These are phyloP conservation scores for Sugiyamaella paludigena DNA, from an alignment of 1,139 yeast species.

Conservation along the genomic window DNA sequence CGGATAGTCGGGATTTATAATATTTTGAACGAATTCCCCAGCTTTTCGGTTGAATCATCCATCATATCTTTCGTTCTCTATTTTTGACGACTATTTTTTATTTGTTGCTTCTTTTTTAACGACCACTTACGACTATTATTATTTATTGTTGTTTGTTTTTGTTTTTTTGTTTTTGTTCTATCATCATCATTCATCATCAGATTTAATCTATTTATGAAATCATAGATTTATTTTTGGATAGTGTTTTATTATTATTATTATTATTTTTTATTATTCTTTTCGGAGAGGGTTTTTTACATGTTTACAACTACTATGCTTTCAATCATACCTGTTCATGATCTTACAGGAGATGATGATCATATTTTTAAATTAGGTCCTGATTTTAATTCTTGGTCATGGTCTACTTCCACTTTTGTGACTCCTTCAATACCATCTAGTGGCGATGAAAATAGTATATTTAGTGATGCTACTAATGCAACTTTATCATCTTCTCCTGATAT, in stretches of 20 bases:
- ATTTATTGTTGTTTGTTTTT: constrained; percentile 10
- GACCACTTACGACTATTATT: constrained; percentile 7
- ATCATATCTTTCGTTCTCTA: too few relatives aligned
- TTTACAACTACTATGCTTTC: constrained; percentile 1
- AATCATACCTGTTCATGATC: constrained; percentile 7
- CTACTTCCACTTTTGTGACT: too few relatives aligned
- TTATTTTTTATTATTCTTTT: background rate
- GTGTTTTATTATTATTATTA: background rate
- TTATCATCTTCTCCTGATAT: constrained; percentile 10
- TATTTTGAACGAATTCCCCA: too few relatives aligned
- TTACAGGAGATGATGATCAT: constrained; percentile 2
- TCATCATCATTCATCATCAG: background rate
- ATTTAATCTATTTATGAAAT: constrained; percentile 4
- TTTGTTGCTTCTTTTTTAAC: background rate
- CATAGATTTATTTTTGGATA: background rate
- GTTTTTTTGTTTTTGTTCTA: constrained; percentile 7
- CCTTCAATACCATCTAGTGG: too few relatives aligned
- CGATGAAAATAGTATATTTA: constrained; percentile 2
- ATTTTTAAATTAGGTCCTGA: background rate
- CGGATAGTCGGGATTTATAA: too few relatives aligned
- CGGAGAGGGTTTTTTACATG: background rate
- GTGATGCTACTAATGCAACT: constrained; percentile 5
- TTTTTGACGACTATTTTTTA: background rate
- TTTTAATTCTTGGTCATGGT: background rate
- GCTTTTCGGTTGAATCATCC: too few relatives aligned